A percentile compares a stretch with the other conserved stretches of the same genome.
These are phyloP conservation scores for Metschnikowia cubensis DNA, from an alignment of 805 yeast genomes.

Conservation along the genomic window DNA sequence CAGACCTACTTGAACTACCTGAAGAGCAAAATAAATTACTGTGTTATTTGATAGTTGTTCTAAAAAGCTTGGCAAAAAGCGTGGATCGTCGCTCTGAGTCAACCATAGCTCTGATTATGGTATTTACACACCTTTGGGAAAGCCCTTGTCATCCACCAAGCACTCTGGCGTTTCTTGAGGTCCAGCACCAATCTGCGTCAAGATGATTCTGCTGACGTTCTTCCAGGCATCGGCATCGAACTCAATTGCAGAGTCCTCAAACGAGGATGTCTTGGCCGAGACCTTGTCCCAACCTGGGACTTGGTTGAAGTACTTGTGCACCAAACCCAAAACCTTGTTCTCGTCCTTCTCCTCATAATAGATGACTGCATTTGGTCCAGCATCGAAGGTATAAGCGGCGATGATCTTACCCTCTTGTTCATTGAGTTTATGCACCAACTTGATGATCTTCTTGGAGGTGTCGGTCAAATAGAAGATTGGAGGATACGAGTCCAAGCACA, in stretches of 20 bases:
- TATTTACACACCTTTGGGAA: conserved; percentile 48
- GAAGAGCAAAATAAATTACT: background rate
- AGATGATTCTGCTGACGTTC: conserved; percentile 80
- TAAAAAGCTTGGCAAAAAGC: background rate
- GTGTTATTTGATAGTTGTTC: background rate
- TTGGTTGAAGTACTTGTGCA: conserved; percentile 54
- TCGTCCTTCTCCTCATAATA: conserved; percentile 82
- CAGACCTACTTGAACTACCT: background rate
- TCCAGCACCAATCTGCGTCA: conserved; percentile 85
- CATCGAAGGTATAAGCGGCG: conserved; percentile 97
- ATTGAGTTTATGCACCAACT: conserved; percentile 60
- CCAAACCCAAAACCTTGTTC: conserved; percentile 62
- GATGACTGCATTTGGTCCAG: conserved; percentile 98
- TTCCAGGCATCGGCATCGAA: conserved; percentile 50
- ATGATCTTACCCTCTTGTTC: conserved; percentile 58
- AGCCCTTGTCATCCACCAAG: conserved; percentile 56
- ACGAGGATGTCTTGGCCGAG: conserved; percentile 14
- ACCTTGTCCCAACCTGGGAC: conserved; percentile 66
- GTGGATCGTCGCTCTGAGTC: background rate
- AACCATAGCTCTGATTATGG: background rate
- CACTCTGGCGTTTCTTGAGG: conserved; percentile 60
- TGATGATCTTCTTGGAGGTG: conserved; percentile 20
- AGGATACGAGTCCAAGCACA: conserved; percentile 92
- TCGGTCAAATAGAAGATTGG: conserved; percentile 63
- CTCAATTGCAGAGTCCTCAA: conserved; percentile 27